Base-by-base conservation (phyloP, 352 stramenopile species). In the Globisporangium paddicum region DNA sequence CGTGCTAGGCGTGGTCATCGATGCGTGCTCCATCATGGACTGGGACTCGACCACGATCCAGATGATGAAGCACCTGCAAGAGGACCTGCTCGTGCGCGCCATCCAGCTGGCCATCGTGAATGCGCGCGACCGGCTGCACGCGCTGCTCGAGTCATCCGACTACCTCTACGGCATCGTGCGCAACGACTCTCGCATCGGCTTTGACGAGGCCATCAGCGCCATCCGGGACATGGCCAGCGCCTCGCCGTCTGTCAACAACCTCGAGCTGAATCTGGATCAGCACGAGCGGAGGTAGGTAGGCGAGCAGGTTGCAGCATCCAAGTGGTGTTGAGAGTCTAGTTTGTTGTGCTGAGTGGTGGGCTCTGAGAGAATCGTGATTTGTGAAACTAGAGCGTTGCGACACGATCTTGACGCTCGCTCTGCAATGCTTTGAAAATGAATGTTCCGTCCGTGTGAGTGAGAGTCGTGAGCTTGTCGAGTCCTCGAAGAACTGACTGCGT, bases 41-140 rank as follows among this genome's bases (percentile, higher is more conserved):
- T 89, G 82, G 75, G 84, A 93, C 61, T 88, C 79, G 11, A 93
- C 84, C 0, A 90, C 84, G 18, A 89, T 93, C 41, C 84, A 93
- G 59, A 89, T 90, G 79, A 89, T 93, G 76, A 90, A 93, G 55
- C 74, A 86, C 44, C 60, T 93, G 32, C 80, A 87, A 45, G 62
- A 77, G 38, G 77, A 89, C 30, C 66, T 93, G 32, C 63, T 68
- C 23, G 41, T 64, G 3, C 81, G 82, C 60, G 69, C 63, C 30
- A 89, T 90, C 54, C 74, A 84, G 63, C 52, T 93, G 23, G 66
- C 84, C n/a, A 90, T 93, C 57, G 79, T 87, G 23, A 93, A 90
- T 37, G 84, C 81, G 1, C 77, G 81, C 8, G 76, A 87, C 49
- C 75, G 79, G 0, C 64, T 91, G 4, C 79, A 90, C 30, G 71